Percentiles rank a stretch among this genome's conserved stretches.
These are phyloP conservation scores for Sporisorium sorghi DNA, from an alignment of 1,284 basidiomycete genomes.

Conservation along the genomic window DNA sequence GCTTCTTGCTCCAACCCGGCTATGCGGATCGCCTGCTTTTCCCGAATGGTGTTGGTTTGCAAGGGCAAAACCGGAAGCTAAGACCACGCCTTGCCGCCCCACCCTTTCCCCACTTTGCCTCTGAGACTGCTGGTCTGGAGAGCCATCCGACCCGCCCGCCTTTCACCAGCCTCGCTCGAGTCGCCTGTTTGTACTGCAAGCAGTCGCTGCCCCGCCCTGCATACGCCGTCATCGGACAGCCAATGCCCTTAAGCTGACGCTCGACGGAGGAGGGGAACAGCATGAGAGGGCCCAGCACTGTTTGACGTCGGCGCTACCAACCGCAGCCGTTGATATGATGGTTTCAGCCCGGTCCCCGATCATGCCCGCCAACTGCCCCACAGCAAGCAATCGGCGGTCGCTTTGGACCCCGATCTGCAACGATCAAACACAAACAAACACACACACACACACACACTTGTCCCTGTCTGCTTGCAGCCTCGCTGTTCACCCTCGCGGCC, in stretches of 20 bases:
- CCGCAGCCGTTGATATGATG: constrained; percentile 10
- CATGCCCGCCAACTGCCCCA: not conserved
- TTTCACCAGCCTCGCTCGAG: not conserved
- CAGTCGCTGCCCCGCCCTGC: constrained; percentile 28
- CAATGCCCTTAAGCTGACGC: constrained; percentile 29
- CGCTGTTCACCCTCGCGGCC: constrained; percentile 7
- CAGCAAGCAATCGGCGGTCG: constrained; percentile 2
- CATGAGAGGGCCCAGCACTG: constrained; percentile 7
- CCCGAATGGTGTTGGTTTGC: constrained; percentile 32
- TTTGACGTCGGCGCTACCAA: constrained; percentile 14
- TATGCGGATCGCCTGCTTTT: constrained; percentile 10
- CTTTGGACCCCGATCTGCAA: not conserved
- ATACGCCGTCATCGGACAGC: constrained; percentile 23
- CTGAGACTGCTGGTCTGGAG: no score
- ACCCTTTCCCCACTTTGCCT: constrained; percentile 2
- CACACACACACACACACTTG: no score
- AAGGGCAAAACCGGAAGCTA: constrained; percentile 30
- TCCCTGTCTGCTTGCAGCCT: not conserved
- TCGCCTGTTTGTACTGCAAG: constrained; percentile 9
- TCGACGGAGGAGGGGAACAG: not conserved
- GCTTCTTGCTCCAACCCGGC: not conserved
- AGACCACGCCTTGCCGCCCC: not conserved
- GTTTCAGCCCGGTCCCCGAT: constrained; percentile 11
- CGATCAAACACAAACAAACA: constrained; percentile 22
- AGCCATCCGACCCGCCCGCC: not conserved